A percentile compares a stretch with the other conserved stretches of the same genome.
phyloP scores from a whole-genome alignment of 1,284 basidiomycete genomes.

The Rhodotorula mucilaginosa region DNA sequence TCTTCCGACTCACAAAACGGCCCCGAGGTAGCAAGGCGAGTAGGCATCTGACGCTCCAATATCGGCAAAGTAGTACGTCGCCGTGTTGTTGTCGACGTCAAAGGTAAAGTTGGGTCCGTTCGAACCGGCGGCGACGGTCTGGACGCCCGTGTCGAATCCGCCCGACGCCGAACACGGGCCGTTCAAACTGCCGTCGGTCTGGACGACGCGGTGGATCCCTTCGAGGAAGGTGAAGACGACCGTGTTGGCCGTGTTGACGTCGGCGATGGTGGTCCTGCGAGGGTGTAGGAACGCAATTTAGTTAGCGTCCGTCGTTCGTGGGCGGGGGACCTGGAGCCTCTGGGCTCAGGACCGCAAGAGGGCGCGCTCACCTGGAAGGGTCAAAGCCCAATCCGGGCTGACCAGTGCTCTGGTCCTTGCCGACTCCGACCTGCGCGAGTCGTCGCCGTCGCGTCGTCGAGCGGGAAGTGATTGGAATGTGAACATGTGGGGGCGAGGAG shows the following conservation, averaged over 20 bases:
- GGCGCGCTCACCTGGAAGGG: conserved; percentile 3
- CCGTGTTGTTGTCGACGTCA: conserved; percentile 17
- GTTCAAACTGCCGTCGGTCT: conserved; percentile 1
- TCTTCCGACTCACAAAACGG: conserved; percentile 24
- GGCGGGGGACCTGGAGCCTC: too few species aligned
- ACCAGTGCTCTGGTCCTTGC: conserved; percentile 11
- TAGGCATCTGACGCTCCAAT: conserved; percentile 5
- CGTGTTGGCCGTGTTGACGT: background rate
- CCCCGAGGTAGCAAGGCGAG: conserved; percentile 29
- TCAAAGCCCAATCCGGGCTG: conserved; percentile 19
- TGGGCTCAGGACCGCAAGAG: background rate
- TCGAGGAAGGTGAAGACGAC: conserved; percentile 5
- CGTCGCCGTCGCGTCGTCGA: too few species aligned
- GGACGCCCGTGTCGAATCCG: conserved; percentile 15
- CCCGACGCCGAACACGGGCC: conserved; percentile 14
- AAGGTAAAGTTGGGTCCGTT: conserved; percentile 14
- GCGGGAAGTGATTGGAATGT: too few species aligned
- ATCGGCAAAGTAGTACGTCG: conserved; percentile 26
- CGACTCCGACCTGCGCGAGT: background rate
- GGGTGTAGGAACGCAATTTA: too few species aligned
- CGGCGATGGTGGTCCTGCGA: background rate
- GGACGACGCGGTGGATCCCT: conserved; percentile 18
- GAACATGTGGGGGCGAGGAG: too few species aligned
- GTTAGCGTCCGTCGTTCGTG: background rate
- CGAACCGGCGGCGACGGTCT: conserved; percentile 1